Conservation (phyloP, 164 flowering plant genomes). For the Macadamia tetraphylla region DNA sequence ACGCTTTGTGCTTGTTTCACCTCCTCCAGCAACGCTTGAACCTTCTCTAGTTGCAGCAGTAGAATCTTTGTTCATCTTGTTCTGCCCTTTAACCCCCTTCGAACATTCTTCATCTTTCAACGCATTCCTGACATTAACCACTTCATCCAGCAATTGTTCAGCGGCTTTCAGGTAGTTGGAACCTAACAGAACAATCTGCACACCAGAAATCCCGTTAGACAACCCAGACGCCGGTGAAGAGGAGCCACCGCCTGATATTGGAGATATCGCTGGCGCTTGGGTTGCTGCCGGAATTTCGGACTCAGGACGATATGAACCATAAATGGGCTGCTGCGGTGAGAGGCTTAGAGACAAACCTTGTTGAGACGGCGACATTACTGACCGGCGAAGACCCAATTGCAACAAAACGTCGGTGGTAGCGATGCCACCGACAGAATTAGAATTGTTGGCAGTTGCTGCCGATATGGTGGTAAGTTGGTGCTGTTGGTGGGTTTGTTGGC, state of each 20-base stretch:
- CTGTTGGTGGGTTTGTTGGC: conserved; percentile 1
- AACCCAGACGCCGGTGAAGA: conserved; percentile 57
- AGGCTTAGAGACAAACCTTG: conserved; percentile 80
- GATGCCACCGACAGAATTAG: background rate
- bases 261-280: conserved; percentile 17
- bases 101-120: conserved; percentile 25
- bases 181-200: conserved; percentile 66
- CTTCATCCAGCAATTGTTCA: conserved; percentile 83
- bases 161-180: conserved; percentile 90
- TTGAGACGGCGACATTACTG: conserved; percentile 32
- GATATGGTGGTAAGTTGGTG: conserved; percentile 10
- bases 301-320: conserved; percentile 22
- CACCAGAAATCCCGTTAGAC: conserved; percentile 51
- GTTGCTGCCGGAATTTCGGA: conserved; percentile 13
- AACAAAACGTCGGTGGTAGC: conserved; percentile 8
- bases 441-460: background rate
- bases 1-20: conserved; percentile 29
- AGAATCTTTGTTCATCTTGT: conserved; percentile 33
- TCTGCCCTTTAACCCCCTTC: conserved; percentile 26
- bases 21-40: conserved; percentile 18
- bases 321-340: conserved; percentile 57
- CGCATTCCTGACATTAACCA: conserved; percentile 64
- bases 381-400: conserved; percentile 24
- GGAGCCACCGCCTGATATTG: conserved; percentile 37
- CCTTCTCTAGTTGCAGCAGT: conserved; percentile 29